Evolutionary conservation across 805 yeast species (phyloP), one percentile per base, ranked within the genome.

Genomic region (Alloascoidea africana): DNA sequence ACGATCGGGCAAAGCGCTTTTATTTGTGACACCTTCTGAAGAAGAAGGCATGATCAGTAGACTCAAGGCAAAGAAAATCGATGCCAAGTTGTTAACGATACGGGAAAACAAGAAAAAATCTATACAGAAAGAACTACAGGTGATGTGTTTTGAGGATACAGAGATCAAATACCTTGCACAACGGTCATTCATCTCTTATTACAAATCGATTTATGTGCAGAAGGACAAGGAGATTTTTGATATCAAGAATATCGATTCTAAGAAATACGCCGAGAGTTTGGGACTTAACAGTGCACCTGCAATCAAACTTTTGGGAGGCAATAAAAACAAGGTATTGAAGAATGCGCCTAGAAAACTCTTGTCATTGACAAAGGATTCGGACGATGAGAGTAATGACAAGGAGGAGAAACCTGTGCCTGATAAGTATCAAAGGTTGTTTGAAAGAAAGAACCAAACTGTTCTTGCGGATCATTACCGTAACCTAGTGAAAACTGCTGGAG

Each of bases 231-330:
- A 76, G 30, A 76, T 87, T 8, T 91, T 91, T 60, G 73, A 80
- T 45, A 67, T 86, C 32, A 81, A 76, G 8, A 72, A 73, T 36
- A 53, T 89, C 3, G 93, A 95, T 2, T 60, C 78, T 2, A 96
- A 89, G 44, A 82, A 71, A 39, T 86, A 65, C 56, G 97, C 99
- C 3, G 71, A 71, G 41, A 81, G 95, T 3, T 57, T 87, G 36
- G 99, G 99, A 5, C 66, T 91, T 33, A 96, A 97, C 1, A 95
- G 96, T 39, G 95, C 95, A 2, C 99, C 99, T 33, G 78, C 82
- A 48, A 80, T 91, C 48, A 86, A 84, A 53, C 68, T 89, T 40
- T 63, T 63, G 33, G 79, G 76, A 13, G 58, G 54, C 51, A 45
- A 48, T 13, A 60, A 58, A 34, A 56, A 46, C 27, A 84, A 84